Base-by-base conservation (phyloP, 1,139 yeast genomes). In the Saccharomyces uvarum region DNA sequence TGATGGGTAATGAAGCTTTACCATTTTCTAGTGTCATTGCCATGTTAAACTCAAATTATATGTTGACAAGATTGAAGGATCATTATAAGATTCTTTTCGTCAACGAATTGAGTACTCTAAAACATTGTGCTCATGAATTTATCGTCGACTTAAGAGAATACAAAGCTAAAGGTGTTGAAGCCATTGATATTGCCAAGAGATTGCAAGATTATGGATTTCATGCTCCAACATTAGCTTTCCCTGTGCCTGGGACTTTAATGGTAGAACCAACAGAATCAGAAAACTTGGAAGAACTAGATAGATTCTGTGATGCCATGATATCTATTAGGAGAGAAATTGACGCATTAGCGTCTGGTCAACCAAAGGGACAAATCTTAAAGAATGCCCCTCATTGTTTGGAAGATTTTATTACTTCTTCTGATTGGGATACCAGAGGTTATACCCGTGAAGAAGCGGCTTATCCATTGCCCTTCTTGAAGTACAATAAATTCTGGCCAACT, bases 141-240 rank as follows among this genome's bases (percentile, higher is more conserved):
- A 93, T 93, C 64, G 77, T 93, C 58, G 99, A 93, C 72, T 77
- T 91, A 60, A 82, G 98, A 71, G 90, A 86, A 51, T 88, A 86
- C 76, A 90, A 91, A 74, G 73, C 79, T 2, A 69, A 82, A 52
- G 96, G 96, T 21, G 76, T 93, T 56, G 98, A 93, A 72, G 98
- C 97, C 27, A 89, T 91, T 65, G 99, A 93, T 70, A 84, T 93
- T 57, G 98, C 99, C 57, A 93, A 93, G 77, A 83, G 99, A 72
- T 80, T 93, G 59, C 98, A 93, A 73, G 99, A 93, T 74, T 93
- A 91, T 70, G 97, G 98, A 1, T 93, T 93, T 84, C 99, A 93
- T 72, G 97, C 97, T 0, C 99, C 99, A 62, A 93, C 99, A 51
- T 84, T 93, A 89, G 93, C 98, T 1, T 93, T 95, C 88, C 99